Evolutionary conservation across 148 eudicot genomes (phyloP).

Genomic region (Vaccinium macrocarpon): DNA sequence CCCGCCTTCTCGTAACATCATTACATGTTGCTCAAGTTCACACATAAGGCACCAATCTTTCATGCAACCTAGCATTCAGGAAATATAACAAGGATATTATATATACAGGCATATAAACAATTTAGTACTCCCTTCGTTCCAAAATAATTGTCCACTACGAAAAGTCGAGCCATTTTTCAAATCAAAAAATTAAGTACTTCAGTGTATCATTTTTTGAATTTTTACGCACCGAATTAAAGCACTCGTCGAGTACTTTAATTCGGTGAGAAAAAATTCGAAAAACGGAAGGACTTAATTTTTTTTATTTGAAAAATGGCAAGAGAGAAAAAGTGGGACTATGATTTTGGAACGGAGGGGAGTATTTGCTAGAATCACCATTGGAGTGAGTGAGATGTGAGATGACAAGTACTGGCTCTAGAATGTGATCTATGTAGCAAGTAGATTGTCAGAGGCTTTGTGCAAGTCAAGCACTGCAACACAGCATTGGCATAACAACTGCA

Average conservation of each 20-base stretch:
- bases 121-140: background rate
- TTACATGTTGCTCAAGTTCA: constrained; percentile 87
- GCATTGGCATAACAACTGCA: constrained; percentile 99
- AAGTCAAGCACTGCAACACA: constrained; percentile 87
- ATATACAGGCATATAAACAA: constrained; percentile 14
- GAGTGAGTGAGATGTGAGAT: constrained; percentile 17
- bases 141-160: too few species aligned
- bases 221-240: too few species aligned
- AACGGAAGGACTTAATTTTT: too few species aligned
- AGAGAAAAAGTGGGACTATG: too few species aligned
- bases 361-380: constrained; percentile 5
- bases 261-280: too few species aligned
- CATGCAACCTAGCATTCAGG: constrained; percentile 45
- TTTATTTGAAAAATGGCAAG: too few species aligned
- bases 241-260: too few species aligned
- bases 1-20: constrained; percentile 62
- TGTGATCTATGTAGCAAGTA: constrained; percentile 76
- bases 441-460: constrained; percentile 81
- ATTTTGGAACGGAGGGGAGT: too few species aligned
- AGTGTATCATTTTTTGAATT: too few species aligned
- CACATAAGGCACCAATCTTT: constrained; percentile 93
- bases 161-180: too few species aligned
- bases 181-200: too few species aligned
- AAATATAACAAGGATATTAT: constrained; percentile 18
- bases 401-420: constrained; percentile 71